phyloP scores from a whole-genome alignment of 306 rosid species.

The Vachellia pachyceras region DNA sequence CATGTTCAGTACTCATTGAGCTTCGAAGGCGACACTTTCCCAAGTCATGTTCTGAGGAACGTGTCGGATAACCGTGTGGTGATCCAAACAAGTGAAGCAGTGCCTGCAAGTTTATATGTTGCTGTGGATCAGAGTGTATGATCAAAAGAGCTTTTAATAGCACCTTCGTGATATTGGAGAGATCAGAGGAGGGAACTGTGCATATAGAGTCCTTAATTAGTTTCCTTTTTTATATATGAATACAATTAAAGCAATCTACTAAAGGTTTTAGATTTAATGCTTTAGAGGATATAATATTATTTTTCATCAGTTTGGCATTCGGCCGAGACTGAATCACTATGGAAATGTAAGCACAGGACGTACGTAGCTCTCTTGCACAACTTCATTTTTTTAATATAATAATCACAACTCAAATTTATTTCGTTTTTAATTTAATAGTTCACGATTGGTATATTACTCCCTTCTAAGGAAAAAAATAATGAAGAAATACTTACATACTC shows the following conservation, averaged over 20 bases:
- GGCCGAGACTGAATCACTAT: not conserved
- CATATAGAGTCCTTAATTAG: slow-evolving; percentile 5
- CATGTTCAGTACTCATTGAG: slow-evolving; percentile 70
- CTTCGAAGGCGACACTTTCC: slow-evolving; percentile 42
- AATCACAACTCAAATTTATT: no score
- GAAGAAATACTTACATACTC: no score
- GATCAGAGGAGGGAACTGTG: slow-evolving; percentile 32
- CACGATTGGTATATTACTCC: no score
- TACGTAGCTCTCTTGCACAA: not conserved
- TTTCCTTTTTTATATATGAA: not conserved
- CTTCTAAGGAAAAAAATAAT: no score
- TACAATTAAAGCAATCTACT: no score
- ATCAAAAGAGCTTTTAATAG: slow-evolving; percentile 15
- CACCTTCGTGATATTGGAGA: not conserved
- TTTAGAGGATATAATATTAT: no score
- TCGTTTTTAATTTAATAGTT: no score
- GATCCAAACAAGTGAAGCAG: slow-evolving; percentile 57
- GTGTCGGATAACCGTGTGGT: slow-evolving; percentile 62
- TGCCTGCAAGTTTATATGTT: slow-evolving; percentile 56
- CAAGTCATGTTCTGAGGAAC: slow-evolving; percentile 69
- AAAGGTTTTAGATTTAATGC: not conserved
- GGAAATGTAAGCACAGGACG: not conserved
- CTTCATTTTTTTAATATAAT: no score
- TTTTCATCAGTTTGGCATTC: not conserved
- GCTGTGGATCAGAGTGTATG: slow-evolving; percentile 64